Conservation (phyloP, 78 protist genomes). For the Kipferlia bialata region DNA sequence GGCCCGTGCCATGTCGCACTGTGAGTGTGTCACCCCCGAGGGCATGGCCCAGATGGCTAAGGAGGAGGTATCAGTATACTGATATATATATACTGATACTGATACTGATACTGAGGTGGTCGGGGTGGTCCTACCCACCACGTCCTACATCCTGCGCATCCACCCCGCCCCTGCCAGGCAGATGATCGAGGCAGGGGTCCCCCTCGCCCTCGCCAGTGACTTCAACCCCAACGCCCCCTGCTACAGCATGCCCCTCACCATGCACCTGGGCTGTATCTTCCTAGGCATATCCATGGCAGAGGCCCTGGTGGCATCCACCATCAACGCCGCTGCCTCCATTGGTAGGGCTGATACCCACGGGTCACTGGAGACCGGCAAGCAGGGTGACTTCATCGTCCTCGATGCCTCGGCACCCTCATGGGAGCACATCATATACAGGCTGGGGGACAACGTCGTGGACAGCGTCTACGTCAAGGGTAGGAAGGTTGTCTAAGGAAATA, state of each 20-base stretch:
- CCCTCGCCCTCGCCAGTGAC: constrained; percentile 61
- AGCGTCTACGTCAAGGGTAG: constrained; percentile 53
- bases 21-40: constrained; percentile 28
- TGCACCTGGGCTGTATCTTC: constrained; percentile 65
- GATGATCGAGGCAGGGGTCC: constrained; percentile 51
- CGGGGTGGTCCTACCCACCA: constrained; percentile 63
- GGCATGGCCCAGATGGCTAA: constrained; percentile 60
- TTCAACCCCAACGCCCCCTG: constrained; percentile 73
- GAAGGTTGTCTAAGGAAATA: neutral
- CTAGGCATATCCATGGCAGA: constrained; percentile 58
- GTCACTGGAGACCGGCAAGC: constrained; percentile 57
- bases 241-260: constrained; percentile 59
- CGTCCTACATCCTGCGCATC: constrained; percentile 54
- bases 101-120: constrained; percentile 32
- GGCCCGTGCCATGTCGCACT: neutral
- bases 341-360: constrained; percentile 35
- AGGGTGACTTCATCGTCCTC: constrained; percentile 50
- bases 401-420: constrained; percentile 33
- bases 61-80: too few species aligned
- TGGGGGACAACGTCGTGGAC: constrained; percentile 55
- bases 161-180: constrained; percentile 56
- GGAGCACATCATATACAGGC: constrained; percentile 67
- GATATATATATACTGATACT: too few species aligned
- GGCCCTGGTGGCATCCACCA: constrained; percentile 61
- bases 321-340: constrained; percentile 53